A percentile compares a stretch with the other conserved stretches of the same genome.
phyloP scores from a whole-genome alignment of 352 stramenopile genomes.

The Vaucheria bursata region DNA sequence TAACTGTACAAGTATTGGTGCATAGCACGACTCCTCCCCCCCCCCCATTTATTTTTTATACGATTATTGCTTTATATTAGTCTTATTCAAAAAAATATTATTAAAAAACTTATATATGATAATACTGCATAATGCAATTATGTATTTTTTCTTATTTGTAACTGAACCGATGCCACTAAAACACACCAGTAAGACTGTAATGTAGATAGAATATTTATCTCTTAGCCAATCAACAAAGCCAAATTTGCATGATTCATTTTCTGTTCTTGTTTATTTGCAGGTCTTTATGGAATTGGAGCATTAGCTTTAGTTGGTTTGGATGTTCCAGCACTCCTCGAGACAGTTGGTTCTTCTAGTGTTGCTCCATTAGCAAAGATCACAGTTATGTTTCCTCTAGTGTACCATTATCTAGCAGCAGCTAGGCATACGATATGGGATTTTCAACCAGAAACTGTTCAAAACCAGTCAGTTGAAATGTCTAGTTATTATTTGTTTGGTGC shows the following conservation, averaged over 20 bases:
- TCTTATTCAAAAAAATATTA: no score
- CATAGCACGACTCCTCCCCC: no score
- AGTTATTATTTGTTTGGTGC: constrained; percentile 31
- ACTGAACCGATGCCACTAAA: no score
- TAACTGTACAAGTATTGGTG: no score
- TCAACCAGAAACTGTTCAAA: constrained; percentile 37
- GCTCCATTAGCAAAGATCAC: constrained; percentile 75
- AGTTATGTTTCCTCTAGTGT: constrained; percentile 81
- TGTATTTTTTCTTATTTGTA: no score
- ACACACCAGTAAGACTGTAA: no score
- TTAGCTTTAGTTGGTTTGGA: constrained; percentile 56
- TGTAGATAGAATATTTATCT: no score
- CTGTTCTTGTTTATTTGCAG: no score
- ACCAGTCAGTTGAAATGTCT: constrained; percentile 17
- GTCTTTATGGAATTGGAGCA: constrained; percentile 31
- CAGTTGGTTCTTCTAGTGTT: constrained; percentile 28
- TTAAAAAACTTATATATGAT: no score
- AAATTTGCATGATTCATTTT: not conserved
- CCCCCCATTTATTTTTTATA: no score
- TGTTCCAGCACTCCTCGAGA: constrained; percentile 52
- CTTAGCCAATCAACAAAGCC: not conserved
- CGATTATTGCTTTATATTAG: no score
- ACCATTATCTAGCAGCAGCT: constrained; percentile 76
- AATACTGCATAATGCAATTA: no score
- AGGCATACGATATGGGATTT: constrained; percentile 64